Percentiles rank a stretch among this genome's conserved stretches.
phyloP scores from a whole-genome alignment of 768 basidiomycete genomes.

The Xerocomus brunneocitrinus region DNA sequence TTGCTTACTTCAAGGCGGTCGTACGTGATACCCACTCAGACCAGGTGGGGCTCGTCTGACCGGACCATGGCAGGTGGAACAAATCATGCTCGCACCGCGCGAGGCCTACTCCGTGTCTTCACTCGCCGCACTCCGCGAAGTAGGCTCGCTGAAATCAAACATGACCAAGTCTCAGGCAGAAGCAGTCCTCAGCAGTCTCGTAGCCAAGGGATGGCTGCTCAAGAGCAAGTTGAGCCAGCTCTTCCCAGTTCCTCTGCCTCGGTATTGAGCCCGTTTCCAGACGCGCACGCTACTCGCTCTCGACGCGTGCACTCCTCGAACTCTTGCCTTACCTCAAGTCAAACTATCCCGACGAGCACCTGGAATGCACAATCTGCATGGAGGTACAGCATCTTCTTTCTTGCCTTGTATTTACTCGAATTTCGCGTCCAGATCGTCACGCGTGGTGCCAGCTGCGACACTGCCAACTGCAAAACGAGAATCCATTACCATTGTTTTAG shows the following conservation, averaged over 20 bases:
- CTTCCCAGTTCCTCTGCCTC: not conserved
- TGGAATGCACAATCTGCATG: conserved; percentile 71
- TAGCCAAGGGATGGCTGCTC: conserved; percentile 74
- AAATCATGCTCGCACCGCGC: conserved; percentile 77
- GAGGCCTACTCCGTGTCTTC: conserved; percentile 76
- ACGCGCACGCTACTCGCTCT: conserved; percentile 69
- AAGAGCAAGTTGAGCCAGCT: conserved; percentile 61
- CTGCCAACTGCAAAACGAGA: conserved; percentile 55
- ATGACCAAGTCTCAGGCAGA: conserved; percentile 78
- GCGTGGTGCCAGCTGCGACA: conserved; percentile 59
- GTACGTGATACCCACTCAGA: conserved; percentile 40
- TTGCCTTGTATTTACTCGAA: not conserved
- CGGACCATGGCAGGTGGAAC: conserved; percentile 60
- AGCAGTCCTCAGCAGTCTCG: conserved; percentile 68
- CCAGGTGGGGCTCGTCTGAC: not conserved
- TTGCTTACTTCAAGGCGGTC: conserved; percentile 78
- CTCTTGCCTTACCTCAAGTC: conserved; percentile 68
- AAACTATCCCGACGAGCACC: conserved; percentile 63
- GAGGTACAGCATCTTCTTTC: conserved; percentile 41
- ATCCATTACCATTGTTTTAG: conserved; percentile 65
- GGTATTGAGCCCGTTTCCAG: conserved; percentile 30
- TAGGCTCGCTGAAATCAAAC: conserved; percentile 50
- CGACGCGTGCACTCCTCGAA: conserved; percentile 70
- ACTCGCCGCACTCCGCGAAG: conserved; percentile 70
- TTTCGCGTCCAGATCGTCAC: conserved; percentile 53